Percentiles rank a stretch among this genome's conserved stretches.
Evolutionary conservation across 192 early-diverging fungal genomes (phyloP).

Genomic region (Coemansia javaensis): DNA sequence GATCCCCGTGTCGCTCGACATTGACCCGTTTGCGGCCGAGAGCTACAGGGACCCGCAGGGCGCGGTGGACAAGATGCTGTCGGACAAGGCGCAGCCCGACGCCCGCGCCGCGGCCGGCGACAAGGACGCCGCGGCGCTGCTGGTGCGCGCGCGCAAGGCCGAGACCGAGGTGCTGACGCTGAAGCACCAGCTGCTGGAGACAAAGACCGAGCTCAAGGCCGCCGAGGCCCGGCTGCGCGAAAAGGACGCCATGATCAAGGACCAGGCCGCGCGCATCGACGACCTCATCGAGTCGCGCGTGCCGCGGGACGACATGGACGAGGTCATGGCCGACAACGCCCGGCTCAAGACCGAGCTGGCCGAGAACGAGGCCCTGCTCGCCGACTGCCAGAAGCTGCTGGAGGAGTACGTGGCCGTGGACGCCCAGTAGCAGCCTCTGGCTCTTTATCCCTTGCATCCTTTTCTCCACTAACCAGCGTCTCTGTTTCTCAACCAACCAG

Average conservation of each 20-base stretch:
- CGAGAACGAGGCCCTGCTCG: slow-evolving; percentile 37
- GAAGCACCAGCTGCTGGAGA: slow-evolving; percentile 45
- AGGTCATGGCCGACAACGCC: slow-evolving; percentile 31
- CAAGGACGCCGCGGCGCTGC: slow-evolving; percentile 3
- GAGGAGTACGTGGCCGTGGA: slow-evolving; percentile 38
- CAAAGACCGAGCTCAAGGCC: slow-evolving; percentile 42
- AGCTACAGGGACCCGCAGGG: slow-evolving; percentile 23
- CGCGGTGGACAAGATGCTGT: slow-evolving; percentile 32
- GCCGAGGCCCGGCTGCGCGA: slow-evolving; percentile 39
- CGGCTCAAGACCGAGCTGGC: slow-evolving; percentile 24
- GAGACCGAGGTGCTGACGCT: slow-evolving; percentile 39
- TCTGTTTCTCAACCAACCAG: too few relatives aligned
- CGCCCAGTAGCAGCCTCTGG: background rate
- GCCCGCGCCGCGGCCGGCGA: background rate
- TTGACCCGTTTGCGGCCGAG: slow-evolving; percentile 30
- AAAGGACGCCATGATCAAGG: slow-evolving; percentile 41
- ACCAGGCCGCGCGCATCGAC: slow-evolving; percentile 34
- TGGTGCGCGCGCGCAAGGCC: slow-evolving; percentile 8
- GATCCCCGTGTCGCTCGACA: slow-evolving; percentile 40
- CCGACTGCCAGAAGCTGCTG: slow-evolving; percentile 42
- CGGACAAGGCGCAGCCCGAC: slow-evolving; percentile 20
- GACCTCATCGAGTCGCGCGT: slow-evolving; percentile 48
- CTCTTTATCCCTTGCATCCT: background rate
- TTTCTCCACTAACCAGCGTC: too few relatives aligned
- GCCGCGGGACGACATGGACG: slow-evolving; percentile 44